phyloP scores from a whole-genome alignment of 768 basidiomycete genomes.

The Termitomyces sp. region DNA sequence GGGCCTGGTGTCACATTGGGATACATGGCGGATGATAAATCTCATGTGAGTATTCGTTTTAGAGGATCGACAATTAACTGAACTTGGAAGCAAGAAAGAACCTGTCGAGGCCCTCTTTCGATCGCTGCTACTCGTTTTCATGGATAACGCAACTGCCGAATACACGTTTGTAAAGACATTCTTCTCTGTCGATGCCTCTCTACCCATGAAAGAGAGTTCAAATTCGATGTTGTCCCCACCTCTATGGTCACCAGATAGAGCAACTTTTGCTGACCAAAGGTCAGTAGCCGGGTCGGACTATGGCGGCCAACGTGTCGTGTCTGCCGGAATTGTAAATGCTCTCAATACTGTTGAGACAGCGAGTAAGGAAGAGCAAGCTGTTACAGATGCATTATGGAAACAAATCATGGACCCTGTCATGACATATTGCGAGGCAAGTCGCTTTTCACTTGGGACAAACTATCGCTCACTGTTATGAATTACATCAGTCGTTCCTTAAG shows the following conservation, averaged over 20 bases:
- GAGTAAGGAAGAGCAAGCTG: slow-evolving; percentile 58
- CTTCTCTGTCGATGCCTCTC: slow-evolving; percentile 49
- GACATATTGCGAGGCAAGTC: slow-evolving; percentile 73
- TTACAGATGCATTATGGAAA: slow-evolving; percentile 76
- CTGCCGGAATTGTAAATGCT: slow-evolving; percentile 30
- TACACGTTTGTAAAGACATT: slow-evolving; percentile 85
- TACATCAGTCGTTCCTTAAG: slow-evolving; percentile 59
- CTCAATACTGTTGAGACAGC: slow-evolving; percentile 30
- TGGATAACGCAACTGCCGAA: slow-evolving; percentile 94
- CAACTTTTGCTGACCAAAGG: slow-evolving; percentile 34
- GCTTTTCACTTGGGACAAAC: not conserved
- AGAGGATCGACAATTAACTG: not conserved
- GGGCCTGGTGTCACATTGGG: slow-evolving; percentile 79
- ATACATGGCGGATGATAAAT: slow-evolving; percentile 87
- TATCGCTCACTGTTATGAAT: not conserved
- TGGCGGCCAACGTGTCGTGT: slow-evolving; percentile 29
- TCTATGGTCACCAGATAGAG: slow-evolving; percentile 41
- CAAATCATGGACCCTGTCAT: slow-evolving; percentile 89
- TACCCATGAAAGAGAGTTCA: slow-evolving; percentile 31
- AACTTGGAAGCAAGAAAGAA: slow-evolving; percentile 55
- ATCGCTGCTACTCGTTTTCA: slow-evolving; percentile 82
- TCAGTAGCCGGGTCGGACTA: slow-evolving; percentile 52
- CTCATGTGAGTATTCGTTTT: slow-evolving; percentile 57
- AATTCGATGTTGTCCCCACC: slow-evolving; percentile 32
- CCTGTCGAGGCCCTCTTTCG: slow-evolving; percentile 81